Evolutionary conservation across 108 stramenopile species (phyloP).

Genomic region (Aureococcus anophagefferens): DNA sequence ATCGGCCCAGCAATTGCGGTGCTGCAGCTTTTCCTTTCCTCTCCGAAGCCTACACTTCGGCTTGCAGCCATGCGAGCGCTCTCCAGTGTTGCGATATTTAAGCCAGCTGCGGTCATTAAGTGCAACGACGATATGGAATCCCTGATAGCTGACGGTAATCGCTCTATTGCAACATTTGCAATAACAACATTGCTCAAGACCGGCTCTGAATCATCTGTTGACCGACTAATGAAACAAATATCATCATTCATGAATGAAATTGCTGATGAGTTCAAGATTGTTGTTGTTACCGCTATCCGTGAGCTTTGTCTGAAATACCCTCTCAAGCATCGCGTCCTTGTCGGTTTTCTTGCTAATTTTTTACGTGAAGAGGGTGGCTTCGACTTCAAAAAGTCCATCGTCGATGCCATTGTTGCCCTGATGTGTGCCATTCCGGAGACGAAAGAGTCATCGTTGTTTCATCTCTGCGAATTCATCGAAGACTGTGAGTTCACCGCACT

Average conservation of each 20-base stretch:
- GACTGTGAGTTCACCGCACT: constrained; percentile 90
- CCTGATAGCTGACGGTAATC: constrained; percentile 84
- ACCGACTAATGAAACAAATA: constrained; percentile 93
- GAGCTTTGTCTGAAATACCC: constrained; percentile 83
- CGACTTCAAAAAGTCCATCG: constrained; percentile 84
- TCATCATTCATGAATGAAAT: constrained; percentile 95
- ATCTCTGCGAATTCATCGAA: constrained; percentile 95
- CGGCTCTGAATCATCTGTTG: constrained; percentile 83
- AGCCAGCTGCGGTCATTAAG: constrained; percentile 85
- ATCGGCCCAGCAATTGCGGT: constrained; percentile 89
- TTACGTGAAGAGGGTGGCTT: constrained; percentile 86
- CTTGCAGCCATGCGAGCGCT: constrained; percentile 90
- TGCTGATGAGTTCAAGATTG: constrained; percentile 97
- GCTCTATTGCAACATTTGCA: constrained; percentile 93
- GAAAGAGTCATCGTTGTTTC: constrained; percentile 68
- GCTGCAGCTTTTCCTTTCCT: constrained; percentile 83
- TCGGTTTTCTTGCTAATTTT: constrained; percentile 81
- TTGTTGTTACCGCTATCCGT: constrained; percentile 72
- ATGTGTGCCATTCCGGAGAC: constrained; percentile 74
- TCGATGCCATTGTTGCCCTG: constrained; percentile 68
- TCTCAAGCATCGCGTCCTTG: constrained; percentile 72
- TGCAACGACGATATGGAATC: constrained; percentile 98
- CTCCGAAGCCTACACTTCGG: constrained; percentile 81
- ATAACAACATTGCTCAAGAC: constrained; percentile 99
- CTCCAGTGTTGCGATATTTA: constrained; percentile 72